A percentile compares a stretch with the other conserved stretches of the same genome.
Conservation (phyloP, 1,284 basidiomycete genomes). For the Hortiboletus rubellus region DNA sequence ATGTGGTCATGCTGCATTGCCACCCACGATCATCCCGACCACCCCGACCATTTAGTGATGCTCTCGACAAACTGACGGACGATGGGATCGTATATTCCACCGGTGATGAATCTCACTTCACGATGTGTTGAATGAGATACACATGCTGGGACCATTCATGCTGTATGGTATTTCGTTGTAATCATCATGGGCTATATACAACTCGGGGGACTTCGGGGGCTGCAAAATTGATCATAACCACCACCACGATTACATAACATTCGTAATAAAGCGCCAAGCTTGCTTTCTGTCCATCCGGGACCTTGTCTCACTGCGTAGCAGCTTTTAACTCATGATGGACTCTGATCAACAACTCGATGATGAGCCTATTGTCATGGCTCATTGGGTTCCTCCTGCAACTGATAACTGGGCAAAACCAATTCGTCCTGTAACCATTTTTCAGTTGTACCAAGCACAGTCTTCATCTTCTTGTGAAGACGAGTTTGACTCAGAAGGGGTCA, state of each 20-base stretch:
- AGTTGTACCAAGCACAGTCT: slow-evolving; percentile 20
- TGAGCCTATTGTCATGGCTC: neutral
- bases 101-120: slow-evolving; percentile 63
- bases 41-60: slow-evolving; percentile 44
- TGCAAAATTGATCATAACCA: too few species aligned
- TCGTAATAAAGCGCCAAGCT: too few species aligned
- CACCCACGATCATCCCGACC: neutral
- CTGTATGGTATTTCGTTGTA: slow-evolving; percentile 4
- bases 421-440: slow-evolving; percentile 29
- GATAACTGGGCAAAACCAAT: slow-evolving; percentile 7
- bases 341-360: slow-evolving; percentile 9
- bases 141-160: neutral
- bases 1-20: slow-evolving; percentile 14
- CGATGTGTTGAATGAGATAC: slow-evolving; percentile 20
- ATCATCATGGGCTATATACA: neutral
- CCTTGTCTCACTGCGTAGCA: neutral
- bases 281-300: neutral
- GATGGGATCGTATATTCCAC: slow-evolving; percentile 70
- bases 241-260: slow-evolving; percentile 16
- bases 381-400: neutral
- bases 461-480: slow-evolving; percentile 11
- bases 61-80: slow-evolving; percentile 67
- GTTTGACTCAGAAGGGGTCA: slow-evolving; percentile 11
- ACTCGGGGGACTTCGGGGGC: neutral
- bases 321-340: slow-evolving; percentile 7